phyloP scores from a whole-genome alignment of 1,139 yeast genomes.

The Kurtzmaniella natalensis region DNA sequence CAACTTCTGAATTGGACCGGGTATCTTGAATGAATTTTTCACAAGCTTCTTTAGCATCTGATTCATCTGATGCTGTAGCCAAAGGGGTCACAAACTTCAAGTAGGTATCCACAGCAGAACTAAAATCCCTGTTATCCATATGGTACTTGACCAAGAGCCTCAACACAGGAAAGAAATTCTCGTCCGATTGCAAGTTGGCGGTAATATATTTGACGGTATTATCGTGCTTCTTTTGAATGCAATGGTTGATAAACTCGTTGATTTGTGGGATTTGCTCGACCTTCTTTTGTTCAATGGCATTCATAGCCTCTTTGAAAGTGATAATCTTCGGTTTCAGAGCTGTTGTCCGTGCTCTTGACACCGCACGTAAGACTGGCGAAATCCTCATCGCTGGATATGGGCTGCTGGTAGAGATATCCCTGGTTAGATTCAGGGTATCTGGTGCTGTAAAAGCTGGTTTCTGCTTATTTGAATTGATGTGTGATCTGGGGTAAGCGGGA shows the following conservation, averaged over 20 bases:
- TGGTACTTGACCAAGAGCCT: background rate
- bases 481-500: too few relatives aligned
- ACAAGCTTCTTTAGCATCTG: background rate
- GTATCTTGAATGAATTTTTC: conserved; percentile 1
- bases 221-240: too few relatives aligned
- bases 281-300: background rate
- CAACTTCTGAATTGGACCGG: background rate
- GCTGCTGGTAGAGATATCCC: too few relatives aligned
- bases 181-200: background rate
- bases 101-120: background rate
- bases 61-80: background rate
- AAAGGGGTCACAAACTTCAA: background rate
- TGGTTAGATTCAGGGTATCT: too few relatives aligned
- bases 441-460: too few relatives aligned
- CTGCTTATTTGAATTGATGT: too few relatives aligned
- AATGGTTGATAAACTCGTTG: background rate
- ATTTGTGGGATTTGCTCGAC: background rate
- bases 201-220: background rate
- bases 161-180: background rate
- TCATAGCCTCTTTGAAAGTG: too few relatives aligned
- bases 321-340: too few relatives aligned
- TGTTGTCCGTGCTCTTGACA: too few relatives aligned
- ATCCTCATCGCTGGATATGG: too few relatives aligned
- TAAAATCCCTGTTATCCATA: background rate
- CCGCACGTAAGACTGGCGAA: too few relatives aligned